A percentile compares a stretch with the other conserved stretches of the same genome.
Conservation (phyloP, 1,284 basidiomycete species). For the Cystobasidium pallidum region DNA sequence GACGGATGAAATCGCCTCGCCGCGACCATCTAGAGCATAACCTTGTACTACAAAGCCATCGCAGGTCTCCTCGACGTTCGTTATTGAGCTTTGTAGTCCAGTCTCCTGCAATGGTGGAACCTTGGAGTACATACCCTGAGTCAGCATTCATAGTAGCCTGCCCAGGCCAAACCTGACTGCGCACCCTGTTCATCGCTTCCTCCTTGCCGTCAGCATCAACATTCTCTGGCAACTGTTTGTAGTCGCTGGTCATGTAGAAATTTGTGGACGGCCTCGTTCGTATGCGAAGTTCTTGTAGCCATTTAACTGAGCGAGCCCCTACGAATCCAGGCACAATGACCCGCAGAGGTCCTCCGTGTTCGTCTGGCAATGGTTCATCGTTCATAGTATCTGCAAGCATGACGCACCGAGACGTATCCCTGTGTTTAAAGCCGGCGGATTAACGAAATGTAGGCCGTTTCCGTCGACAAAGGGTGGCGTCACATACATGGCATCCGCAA, state of each 20-base stretch:
- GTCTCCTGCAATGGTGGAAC: slow-evolving; percentile 31
- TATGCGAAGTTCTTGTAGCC: slow-evolving; percentile 59
- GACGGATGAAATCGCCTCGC: not conserved
- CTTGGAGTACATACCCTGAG: not conserved
- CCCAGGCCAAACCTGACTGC: not conserved
- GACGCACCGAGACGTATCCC: slow-evolving; percentile 54
- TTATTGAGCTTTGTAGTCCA: slow-evolving; percentile 47
- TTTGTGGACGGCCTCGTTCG: slow-evolving; percentile 19
- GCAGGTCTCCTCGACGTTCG: slow-evolving; percentile 2
- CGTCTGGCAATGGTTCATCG: slow-evolving; percentile 62
- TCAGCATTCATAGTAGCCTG: not conserved
- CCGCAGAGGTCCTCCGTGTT: slow-evolving; percentile 65
- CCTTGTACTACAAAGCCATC: slow-evolving; percentile 42
- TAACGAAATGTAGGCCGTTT: not conserved
- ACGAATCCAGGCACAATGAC: slow-evolving; percentile 65
- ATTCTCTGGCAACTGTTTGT: slow-evolving; percentile 48
- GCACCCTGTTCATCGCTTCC: slow-evolving; percentile 44
- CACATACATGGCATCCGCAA: slow-evolving; percentile 46
- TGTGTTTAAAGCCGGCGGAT: slow-evolving; percentile 1
- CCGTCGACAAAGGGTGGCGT: not conserved
- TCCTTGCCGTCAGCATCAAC: slow-evolving; percentile 46
- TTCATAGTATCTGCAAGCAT: slow-evolving; percentile 68
- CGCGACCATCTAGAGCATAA: slow-evolving; percentile 43
- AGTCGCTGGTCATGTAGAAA: slow-evolving; percentile 48
- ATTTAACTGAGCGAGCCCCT: slow-evolving; percentile 65